phyloP scores from a whole-genome alignment of 2,329 filamentous ascomycete species.

The Chaetomiaceae sp. region DNA sequence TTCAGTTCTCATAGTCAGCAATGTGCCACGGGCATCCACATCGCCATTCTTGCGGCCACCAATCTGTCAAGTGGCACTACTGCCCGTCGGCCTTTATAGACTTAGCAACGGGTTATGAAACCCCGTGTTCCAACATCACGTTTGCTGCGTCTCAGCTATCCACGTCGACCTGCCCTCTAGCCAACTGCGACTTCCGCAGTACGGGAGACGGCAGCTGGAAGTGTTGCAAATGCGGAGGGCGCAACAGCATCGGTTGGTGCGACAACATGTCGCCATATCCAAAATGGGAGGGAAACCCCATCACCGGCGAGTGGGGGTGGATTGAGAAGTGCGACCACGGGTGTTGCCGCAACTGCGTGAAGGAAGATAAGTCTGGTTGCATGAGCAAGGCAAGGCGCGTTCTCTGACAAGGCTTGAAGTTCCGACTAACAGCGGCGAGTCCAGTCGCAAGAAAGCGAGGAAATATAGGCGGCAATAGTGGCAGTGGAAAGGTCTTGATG shows the following conservation, averaged over 20 bases:
- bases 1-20: no score
- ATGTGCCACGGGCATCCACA: slow-evolving; percentile 53
- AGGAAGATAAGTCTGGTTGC: slow-evolving; percentile 32
- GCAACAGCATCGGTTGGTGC: slow-evolving; percentile 51
- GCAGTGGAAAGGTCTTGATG: no score
- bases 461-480: no score
- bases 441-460: no score
- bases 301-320: slow-evolving; percentile 31
- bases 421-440: no score
- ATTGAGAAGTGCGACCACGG: slow-evolving; percentile 45
- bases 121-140: slow-evolving; percentile 42
- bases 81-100: slow-evolving; percentile 45
- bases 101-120: slow-evolving; percentile 43
- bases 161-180: slow-evolving; percentile 41
- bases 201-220: slow-evolving; percentile 45
- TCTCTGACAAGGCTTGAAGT: no score
- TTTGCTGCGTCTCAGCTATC: slow-evolving; percentile 42
- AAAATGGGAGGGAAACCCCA: slow-evolving; percentile 28
- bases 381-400: no score
- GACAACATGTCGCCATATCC: slow-evolving; percentile 30
- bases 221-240: slow-evolving; percentile 48
- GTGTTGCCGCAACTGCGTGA: slow-evolving; percentile 45
- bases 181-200: slow-evolving; percentile 45
- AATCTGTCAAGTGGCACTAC: slow-evolving; percentile 51
- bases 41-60: slow-evolving; percentile 46